Conservation (phyloP, 2,329 filamentous ascomycete genomes). For the Coniella lustricola region DNA sequence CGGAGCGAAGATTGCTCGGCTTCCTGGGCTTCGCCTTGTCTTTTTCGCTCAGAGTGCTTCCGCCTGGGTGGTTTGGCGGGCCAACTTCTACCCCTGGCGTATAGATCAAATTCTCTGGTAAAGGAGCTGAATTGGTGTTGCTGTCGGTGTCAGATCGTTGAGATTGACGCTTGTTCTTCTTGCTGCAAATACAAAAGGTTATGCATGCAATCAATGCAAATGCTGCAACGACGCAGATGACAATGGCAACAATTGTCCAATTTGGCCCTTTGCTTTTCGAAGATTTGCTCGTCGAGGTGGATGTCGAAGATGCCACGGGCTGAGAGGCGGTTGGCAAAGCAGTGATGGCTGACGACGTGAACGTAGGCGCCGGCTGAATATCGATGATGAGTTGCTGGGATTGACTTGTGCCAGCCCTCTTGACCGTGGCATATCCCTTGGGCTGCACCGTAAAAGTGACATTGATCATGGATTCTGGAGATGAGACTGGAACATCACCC, state of each 20-base stretch:
- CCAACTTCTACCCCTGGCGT: not conserved
- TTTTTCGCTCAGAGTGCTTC: not conserved
- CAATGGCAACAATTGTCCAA: slow-evolving; percentile 35
- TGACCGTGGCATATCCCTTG: slow-evolving; percentile 23
- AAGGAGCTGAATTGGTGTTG: slow-evolving; percentile 1
- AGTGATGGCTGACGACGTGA: slow-evolving; percentile 21
- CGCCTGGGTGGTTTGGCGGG: not conserved
- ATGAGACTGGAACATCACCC: slow-evolving; percentile 33
- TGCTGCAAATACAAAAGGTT: slow-evolving; percentile 24
- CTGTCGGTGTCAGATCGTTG: slow-evolving; percentile 9
- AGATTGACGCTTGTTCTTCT: slow-evolving; percentile 18
- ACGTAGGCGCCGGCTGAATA: slow-evolving; percentile 24
- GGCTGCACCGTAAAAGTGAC: slow-evolving; percentile 26
- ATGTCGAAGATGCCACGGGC: slow-evolving; percentile 20
- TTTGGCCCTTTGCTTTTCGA: slow-evolving; percentile 1
- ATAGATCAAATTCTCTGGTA: slow-evolving; percentile 1
- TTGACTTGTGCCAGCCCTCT: slow-evolving; percentile 21
- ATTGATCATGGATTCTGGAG: slow-evolving; percentile 20
- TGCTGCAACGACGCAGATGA: slow-evolving; percentile 36
- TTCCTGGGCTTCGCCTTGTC: slow-evolving; percentile 11
- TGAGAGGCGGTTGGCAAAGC: slow-evolving; percentile 13
- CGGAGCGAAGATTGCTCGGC: slow-evolving; percentile 12
- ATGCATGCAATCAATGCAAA: slow-evolving; percentile 27
- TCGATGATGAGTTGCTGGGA: slow-evolving; percentile 31
- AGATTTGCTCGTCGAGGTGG: slow-evolving; percentile 10